Evolutionary conservation across 805 yeast genomes (phyloP).

Genomic region (Middelhovenomyces tepae): DNA sequence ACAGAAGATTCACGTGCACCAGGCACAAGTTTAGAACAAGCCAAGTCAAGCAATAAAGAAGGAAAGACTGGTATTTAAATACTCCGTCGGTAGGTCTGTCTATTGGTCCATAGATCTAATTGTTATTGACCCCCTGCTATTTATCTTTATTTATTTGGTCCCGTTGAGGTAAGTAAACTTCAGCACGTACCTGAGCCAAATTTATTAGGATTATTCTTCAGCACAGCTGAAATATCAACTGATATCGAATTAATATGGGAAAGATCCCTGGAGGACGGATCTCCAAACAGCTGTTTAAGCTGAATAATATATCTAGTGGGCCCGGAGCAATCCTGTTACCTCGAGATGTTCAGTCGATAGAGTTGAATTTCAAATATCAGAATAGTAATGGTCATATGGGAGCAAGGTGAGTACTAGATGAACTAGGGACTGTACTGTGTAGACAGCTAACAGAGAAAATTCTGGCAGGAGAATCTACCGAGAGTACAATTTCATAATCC

Average conservation of each 20-base stretch:
- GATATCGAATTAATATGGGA: not conserved
- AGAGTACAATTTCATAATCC: conserved; percentile 79
- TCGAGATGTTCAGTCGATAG: conserved; percentile 14
- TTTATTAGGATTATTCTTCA: too few relatives aligned
- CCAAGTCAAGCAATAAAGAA: too few relatives aligned
- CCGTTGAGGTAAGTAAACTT: too few relatives aligned
- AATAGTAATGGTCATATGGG: conserved; percentile 14
- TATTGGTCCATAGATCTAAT: too few relatives aligned
- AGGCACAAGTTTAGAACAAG: too few relatives aligned
- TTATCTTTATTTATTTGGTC: too few relatives aligned
- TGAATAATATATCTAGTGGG: conserved; percentile 23
- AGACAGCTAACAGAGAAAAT: conserved; percentile 45
- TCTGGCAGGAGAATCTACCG: conserved; percentile 70
- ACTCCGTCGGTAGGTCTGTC: too few relatives aligned
- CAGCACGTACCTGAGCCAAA: too few relatives aligned
- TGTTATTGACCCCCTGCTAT: too few relatives aligned
- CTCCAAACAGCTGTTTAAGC: conserved; percentile 18
- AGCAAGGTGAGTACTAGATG: conserved; percentile 8
- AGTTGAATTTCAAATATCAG: conserved; percentile 18
- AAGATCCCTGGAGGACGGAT: conserved; percentile 4
- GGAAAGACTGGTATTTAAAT: too few relatives aligned
- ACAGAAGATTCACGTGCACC: too few relatives aligned
- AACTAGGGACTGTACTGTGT: not conserved
- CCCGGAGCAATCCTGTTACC: conserved; percentile 25
- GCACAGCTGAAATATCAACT: too few relatives aligned